Evolutionary conservation across 306 rosid genomes (phyloP).

Genomic region (Mimosa pudica): DNA sequence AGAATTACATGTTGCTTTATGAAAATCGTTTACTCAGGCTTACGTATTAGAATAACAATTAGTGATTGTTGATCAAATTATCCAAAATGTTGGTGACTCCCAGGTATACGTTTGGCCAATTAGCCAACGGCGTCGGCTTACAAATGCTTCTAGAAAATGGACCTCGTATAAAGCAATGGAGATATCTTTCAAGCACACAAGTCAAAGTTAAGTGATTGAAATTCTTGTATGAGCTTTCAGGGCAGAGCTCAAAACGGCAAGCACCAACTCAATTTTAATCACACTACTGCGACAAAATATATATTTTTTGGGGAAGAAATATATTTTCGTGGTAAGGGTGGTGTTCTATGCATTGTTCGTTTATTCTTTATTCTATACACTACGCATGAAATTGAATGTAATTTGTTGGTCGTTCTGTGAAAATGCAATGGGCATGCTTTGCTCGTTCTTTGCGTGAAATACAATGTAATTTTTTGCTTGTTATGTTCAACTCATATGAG

Average conservation of each 20-base stretch:
- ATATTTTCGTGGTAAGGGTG: slow-evolving; percentile 50
- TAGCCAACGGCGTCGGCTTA: slow-evolving; percentile 64
- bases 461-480: slow-evolving; percentile 54
- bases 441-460: slow-evolving; percentile 36
- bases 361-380: slow-evolving; percentile 20
- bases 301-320: background rate
- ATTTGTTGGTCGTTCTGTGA: slow-evolving; percentile 50
- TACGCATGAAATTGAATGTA: slow-evolving; percentile 48
- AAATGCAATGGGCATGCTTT: slow-evolving; percentile 33
- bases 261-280: slow-evolving; percentile 34
- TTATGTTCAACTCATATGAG: slow-evolving; percentile 41
- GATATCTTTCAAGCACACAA: slow-evolving; percentile 82
- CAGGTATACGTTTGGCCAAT: slow-evolving; percentile 75
- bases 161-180: slow-evolving; percentile 61
- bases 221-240: slow-evolving; percentile 33
- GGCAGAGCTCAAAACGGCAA: slow-evolving; percentile 31
- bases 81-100: slow-evolving; percentile 38
- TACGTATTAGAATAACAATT: slow-evolving; percentile 17
- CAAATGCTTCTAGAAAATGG: slow-evolving; percentile 76
- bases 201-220: slow-evolving; percentile 41
- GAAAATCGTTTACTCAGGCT: slow-evolving; percentile 8
- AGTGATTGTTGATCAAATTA: slow-evolving; percentile 16
- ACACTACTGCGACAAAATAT: slow-evolving; percentile 34
- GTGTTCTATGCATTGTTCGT: slow-evolving; percentile 58
- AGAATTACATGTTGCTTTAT: slow-evolving; percentile 20